Evolutionary conservation across 768 basidiomycete genomes (phyloP), one percentile per base, ranked within the genome.

Genomic region (Inosperma sp.): DNA sequence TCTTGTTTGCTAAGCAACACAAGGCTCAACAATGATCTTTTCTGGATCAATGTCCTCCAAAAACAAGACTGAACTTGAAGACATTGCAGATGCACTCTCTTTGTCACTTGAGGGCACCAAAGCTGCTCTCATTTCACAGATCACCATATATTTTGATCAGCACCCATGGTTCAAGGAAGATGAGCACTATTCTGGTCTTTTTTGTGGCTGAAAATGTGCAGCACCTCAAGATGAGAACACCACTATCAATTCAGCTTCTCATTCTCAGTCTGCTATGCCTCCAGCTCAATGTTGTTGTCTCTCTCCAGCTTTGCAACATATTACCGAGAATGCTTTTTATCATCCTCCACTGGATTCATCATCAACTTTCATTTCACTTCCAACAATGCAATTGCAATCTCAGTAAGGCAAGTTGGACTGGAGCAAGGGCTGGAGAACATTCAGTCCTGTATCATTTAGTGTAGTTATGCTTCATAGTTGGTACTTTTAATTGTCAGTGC

Each of bases 61-160:
- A 44, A 52, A 52, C 30, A 52, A 52, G 51, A 31, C 40, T 14
- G 51, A 52, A 9, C 51, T 52, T 30, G 42, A 46, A 34, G 43
- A 52, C 17, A 23, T 47, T 16, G 33, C 33, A 23, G 35, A 35
- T 12, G 44, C 45, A 29, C 42, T 52, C 23, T 34, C n/a, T 8
- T 21, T 52, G 10, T 40, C 36, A 31, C 23, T 39, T 19, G 35
- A 26, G n/a, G 45, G 45, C 19, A 43, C 45, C 16, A 47, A 52
- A 31, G 37, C 29, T 4, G 31, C 25, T 14, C 36, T 49, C 3
- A 29, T 40, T 40, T 23, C 36, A 26, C 22, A 30, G 13, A 39
- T 49, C 36, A 49, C 26, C n/a, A 6, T 27, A 6, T 40, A 49
- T 37, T 49, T 49, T 41, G 48, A 49, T 13, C 10, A 49, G 29